Conservation (phyloP, 140 eudicot species). For the Artemisia princeps region DNA sequence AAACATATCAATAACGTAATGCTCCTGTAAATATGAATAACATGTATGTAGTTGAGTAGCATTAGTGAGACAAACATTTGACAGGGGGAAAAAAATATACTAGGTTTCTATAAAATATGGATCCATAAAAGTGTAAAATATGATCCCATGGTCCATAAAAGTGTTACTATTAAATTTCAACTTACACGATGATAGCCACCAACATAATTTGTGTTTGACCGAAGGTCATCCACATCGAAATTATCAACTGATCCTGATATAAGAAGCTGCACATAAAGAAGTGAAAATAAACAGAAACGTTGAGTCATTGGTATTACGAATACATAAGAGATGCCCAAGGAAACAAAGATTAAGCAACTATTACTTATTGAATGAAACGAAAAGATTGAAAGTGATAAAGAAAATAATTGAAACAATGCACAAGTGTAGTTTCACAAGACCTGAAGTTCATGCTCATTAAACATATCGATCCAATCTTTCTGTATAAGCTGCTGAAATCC, state of each 20-base stretch:
- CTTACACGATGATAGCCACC: constrained; percentile 88
- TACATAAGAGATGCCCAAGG: background rate
- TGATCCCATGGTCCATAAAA: too few species aligned
- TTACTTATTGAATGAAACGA: background rate
- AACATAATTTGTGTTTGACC: constrained; percentile 62
- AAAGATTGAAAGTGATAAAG: background rate
- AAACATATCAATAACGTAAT: constrained; percentile 89
- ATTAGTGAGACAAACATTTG: too few species aligned
- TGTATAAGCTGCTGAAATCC: constrained; percentile 91
- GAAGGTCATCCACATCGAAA: constrained; percentile 67
- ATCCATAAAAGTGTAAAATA: too few species aligned
- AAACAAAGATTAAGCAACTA: background rate
- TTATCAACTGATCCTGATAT: constrained; percentile 93
- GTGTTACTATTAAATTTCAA: background rate
- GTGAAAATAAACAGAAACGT: background rate
- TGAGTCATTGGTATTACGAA: background rate
- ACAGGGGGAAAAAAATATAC: too few species aligned
- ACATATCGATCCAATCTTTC: constrained; percentile 93
- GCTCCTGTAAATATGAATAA: constrained; percentile 54
- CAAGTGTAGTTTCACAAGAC: constrained; percentile 26
- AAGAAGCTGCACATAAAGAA: constrained; percentile 49
- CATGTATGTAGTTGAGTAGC: constrained; percentile 8
- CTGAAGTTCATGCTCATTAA: constrained; percentile 98
- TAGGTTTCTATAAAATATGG: too few species aligned
- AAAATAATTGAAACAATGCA: background rate